These are phyloP conservation scores for Leccinellum luteum DNA, from an alignment of 768 basidiomycete genomes.

Conservation along the genomic window DNA sequence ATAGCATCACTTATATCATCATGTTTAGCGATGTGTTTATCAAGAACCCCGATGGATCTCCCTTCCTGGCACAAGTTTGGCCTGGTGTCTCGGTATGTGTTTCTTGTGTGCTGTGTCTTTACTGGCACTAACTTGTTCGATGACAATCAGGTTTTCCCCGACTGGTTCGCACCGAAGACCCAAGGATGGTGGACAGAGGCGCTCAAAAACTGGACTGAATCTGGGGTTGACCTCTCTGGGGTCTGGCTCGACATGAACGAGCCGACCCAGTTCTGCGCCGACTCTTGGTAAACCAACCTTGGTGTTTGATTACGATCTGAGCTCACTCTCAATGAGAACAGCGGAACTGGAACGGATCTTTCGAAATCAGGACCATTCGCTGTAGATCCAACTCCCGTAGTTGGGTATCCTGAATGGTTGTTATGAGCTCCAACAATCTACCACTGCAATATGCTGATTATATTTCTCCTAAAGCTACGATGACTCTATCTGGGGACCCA, in stretches of 20 bases:
- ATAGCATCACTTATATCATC: not conserved
- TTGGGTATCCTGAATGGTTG: conserved; percentile 70
- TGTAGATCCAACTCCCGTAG: conserved; percentile 45
- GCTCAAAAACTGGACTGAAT: conserved; percentile 50
- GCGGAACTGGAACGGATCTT: conserved; percentile 54
- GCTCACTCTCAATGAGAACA: conserved; percentile 6
- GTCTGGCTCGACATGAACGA: conserved; percentile 77
- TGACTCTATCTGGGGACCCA: conserved; percentile 55
- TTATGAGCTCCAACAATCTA: not conserved
- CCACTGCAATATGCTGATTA: not conserved
- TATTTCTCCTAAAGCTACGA: conserved; percentile 49
- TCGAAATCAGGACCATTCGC: conserved; percentile 57
- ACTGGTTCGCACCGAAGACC: conserved; percentile 57
- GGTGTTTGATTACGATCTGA: not conserved
- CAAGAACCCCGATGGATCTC: conserved; percentile 69
- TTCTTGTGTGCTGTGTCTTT: not conserved
- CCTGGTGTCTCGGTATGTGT: conserved; percentile 69
- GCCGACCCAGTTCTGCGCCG: conserved; percentile 59
- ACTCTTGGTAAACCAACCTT: conserved; percentile 45
- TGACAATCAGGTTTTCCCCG: conserved; percentile 49
- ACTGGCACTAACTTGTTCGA: not conserved
- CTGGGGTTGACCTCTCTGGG: conserved; percentile 58
- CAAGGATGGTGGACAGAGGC: conserved; percentile 61
- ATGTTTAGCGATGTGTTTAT: conserved; percentile 59
- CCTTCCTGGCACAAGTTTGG: conserved; percentile 77